phyloP scores from a whole-genome alignment of 257 asterid genomes.

The Penstemon davidsonii region DNA sequence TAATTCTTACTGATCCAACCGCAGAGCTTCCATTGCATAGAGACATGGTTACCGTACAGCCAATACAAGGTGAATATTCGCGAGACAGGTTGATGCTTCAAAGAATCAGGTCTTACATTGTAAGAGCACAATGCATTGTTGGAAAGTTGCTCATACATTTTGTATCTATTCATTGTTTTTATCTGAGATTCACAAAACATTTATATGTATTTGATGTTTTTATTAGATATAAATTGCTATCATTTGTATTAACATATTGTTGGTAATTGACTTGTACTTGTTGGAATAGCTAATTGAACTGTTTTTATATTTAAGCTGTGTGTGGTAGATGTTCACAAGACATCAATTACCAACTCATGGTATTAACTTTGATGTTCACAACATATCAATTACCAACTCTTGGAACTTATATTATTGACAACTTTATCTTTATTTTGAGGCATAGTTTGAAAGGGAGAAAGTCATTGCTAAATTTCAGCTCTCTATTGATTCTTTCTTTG shows the following conservation, averaged over 20 bases:
- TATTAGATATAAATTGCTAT: neutral
- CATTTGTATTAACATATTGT: constrained; percentile 1
- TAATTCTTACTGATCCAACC: constrained; percentile 80
- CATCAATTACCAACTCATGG: constrained; percentile 9
- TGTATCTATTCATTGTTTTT: constrained; percentile 26
- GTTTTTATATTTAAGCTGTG: constrained; percentile 8
- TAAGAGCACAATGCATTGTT: constrained; percentile 60
- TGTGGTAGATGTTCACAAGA: constrained; percentile 2
- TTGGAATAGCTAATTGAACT: constrained; percentile 9
- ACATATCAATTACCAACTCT: neutral
- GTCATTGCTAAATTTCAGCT: constrained; percentile 13
- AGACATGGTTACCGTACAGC: constrained; percentile 62
- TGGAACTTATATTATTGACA: neutral
- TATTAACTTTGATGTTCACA: neutral
- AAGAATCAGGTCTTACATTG: constrained; percentile 99
- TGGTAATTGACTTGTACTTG: neutral
- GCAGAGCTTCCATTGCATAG: constrained; percentile 63
- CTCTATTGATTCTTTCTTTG: neutral
- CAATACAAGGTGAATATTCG: constrained; percentile 97
- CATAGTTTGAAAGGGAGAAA: constrained; percentile 17
- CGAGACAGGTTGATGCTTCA: constrained; percentile 99
- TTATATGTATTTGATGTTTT: constrained; percentile 14
- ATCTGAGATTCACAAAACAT: constrained; percentile 19
- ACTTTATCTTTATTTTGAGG: constrained; percentile 11
- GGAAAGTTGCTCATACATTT: constrained; percentile 35